Base-by-base conservation (phyloP, 2,329 filamentous ascomycete genomes). In the Colletotrichum australisinense region DNA sequence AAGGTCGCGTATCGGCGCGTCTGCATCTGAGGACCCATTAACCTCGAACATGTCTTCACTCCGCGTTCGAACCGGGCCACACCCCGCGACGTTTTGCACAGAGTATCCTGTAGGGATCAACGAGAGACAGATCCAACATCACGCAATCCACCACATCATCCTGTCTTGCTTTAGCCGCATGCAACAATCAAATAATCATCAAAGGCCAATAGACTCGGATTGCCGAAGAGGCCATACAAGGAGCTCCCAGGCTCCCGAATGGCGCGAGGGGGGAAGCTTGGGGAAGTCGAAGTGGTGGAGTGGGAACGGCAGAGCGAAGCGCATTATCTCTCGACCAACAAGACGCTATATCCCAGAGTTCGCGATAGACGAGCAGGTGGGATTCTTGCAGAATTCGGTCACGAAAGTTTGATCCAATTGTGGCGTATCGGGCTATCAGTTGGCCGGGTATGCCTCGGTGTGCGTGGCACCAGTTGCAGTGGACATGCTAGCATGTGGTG, bases 1-100 rank as follows among this genome's bases (percentile, higher is more conserved):
- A 60, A 68, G 60, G 60, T 69, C 70, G 70, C 70, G 70, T 73
- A 60, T 65, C 59, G 62, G 67, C 66, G 70, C 70, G 66, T 64
- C 30, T 30, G 53, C 59, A 57, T 64, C 67, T 55, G 22, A 24
- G 56, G 32, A 59, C 22, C 55, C 67, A 32, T 59, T 24, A 60
- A 60, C 32, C 53, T 59, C 62, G 60, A 59, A 65, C 67, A 52
- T 65, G 67, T 24, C 55, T 42, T 52, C 55, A 32, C 55, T 55
- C 59, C 55, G 63, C 62, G 63, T 67, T 26, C 24, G 56, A 57
- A 38, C 56, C 28, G 46, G 63, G 38, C n/a, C 38, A 19, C 19
- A 14, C 62, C 62, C 30, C 14, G 46, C 12, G 55, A 32, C 42
- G 60, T 46, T 63, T 63, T 58, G 65, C 58, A 52, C 28, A 63